phyloP scores from a whole-genome alignment of 2,329 filamentous ascomycete genomes.

The Niveomyces coronatus region DNA sequence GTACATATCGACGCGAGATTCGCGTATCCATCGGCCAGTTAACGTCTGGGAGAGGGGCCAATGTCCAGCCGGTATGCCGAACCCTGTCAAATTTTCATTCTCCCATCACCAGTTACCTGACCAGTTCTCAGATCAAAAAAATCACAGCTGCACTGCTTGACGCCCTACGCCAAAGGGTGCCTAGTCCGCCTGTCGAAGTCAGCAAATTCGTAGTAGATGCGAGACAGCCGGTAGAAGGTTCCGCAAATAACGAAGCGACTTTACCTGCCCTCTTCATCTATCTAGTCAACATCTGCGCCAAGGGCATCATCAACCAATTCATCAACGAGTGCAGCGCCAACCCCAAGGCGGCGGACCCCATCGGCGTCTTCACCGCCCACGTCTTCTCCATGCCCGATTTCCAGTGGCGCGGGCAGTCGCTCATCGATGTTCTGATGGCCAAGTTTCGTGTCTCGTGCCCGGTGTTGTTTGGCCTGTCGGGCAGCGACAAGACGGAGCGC shows the following conservation, averaged over 20 bases:
- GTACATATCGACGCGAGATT: constrained; percentile 62
- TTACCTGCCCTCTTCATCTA: constrained; percentile 62
- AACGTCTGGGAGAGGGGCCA: constrained; percentile 53
- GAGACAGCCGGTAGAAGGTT: constrained; percentile 37
- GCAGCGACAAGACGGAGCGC: constrained; percentile 59
- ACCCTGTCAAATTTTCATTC: neutral
- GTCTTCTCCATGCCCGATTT: constrained; percentile 63
- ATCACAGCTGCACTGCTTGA: constrained; percentile 36
- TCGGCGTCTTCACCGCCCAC: constrained; percentile 66
- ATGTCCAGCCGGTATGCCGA: constrained; percentile 31
- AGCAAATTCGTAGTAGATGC: constrained; percentile 40
- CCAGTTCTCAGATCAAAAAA: constrained; percentile 21
- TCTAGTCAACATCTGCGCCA: constrained; percentile 65
- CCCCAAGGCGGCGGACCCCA: constrained; percentile 59
- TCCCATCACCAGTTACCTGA: constrained; percentile 11
- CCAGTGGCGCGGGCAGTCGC: constrained; percentile 52
- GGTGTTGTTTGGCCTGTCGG: constrained; percentile 73
- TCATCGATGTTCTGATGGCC: constrained; percentile 76
- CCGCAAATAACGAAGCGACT: constrained; percentile 38
- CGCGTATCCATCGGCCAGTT: constrained; percentile 65
- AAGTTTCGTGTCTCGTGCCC: constrained; percentile 77
- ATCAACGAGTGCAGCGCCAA: constrained; percentile 55
- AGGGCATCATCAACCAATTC: constrained; percentile 61
- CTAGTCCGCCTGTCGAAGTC: constrained; percentile 43
- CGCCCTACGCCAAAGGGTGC: constrained; percentile 40